Evolutionary conservation across 2,329 filamentous ascomycete genomes (phyloP).

Genomic region (Aspergillus sp.): DNA sequence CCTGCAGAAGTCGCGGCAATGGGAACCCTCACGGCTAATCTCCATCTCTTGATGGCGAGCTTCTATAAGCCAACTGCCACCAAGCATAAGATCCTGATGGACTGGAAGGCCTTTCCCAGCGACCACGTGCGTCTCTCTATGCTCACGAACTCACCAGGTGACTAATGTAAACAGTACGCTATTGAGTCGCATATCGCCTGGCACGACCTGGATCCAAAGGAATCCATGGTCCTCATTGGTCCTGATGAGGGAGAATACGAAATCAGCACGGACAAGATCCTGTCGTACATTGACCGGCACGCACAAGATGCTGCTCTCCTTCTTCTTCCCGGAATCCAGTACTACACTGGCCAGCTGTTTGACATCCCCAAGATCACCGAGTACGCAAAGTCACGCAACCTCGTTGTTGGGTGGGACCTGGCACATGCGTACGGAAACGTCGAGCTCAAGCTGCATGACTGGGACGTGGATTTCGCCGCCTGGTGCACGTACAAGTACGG

Average conservation of each 20-base stretch:
- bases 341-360: slow-evolving; percentile 84
- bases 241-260: slow-evolving; percentile 57
- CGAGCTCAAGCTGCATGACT: slow-evolving; percentile 73
- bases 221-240: slow-evolving; percentile 71
- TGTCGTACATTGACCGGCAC: slow-evolving; percentile 71
- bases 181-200: slow-evolving; percentile 75
- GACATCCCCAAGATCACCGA: slow-evolving; percentile 76
- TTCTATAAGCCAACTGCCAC: slow-evolving; percentile 70
- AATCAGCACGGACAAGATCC: slow-evolving; percentile 68
- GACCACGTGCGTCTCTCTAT: slow-evolving; percentile 60
- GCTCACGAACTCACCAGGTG: background rate
- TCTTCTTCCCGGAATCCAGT: slow-evolving; percentile 82
- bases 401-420: slow-evolving; percentile 80
- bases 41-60: slow-evolving; percentile 76
- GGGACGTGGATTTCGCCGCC: slow-evolving; percentile 84
- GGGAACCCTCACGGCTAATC: slow-evolving; percentile 78
- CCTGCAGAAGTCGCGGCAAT: slow-evolving; percentile 76
- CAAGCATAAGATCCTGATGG: slow-evolving; percentile 73
- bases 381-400: slow-evolving; percentile 67
- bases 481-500: slow-evolving; percentile 97
- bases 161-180: slow-evolving; percentile 60
- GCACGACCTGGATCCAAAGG: slow-evolving; percentile 64
- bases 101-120: slow-evolving; percentile 85
- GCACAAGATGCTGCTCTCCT: slow-evolving; percentile 70
- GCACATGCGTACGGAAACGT: slow-evolving; percentile 84